phyloP scores from a whole-genome alignment of 495 filamentous ascomycete species.

The Geoglossum glabrum region DNA sequence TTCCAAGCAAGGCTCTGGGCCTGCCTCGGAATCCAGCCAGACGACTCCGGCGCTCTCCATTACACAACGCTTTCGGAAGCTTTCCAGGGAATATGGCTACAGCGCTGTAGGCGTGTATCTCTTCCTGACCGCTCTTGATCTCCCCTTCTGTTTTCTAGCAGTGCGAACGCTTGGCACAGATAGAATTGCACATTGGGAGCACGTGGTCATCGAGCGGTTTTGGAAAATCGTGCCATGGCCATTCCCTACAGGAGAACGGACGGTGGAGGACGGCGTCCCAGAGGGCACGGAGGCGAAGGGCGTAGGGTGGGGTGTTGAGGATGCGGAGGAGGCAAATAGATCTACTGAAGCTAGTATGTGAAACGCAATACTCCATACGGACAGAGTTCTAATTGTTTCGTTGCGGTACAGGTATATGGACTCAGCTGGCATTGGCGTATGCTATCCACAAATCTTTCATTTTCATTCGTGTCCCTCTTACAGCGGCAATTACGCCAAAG shows the following conservation, averaged over 20 bases:
- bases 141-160: constrained; percentile 83
- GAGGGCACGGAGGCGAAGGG: constrained; percentile 18
- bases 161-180: constrained; percentile 72
- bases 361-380: background rate
- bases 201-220: constrained; percentile 21
- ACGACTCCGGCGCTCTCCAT: constrained; percentile 26
- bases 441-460: constrained; percentile 97
- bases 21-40: background rate
- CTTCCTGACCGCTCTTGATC: constrained; percentile 62
- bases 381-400: background rate
- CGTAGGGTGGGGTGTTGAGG: constrained; percentile 31
- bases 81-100: constrained; percentile 93
- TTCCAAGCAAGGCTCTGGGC: background rate
- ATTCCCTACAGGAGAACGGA: constrained; percentile 11
- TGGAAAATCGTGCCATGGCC: constrained; percentile 28
- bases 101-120: constrained; percentile 83
- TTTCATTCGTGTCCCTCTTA: constrained; percentile 76
- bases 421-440: constrained; percentile 83
- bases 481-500: constrained; percentile 76
- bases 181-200: constrained; percentile 46
- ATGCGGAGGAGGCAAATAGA: constrained; percentile 26
- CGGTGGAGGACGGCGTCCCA: constrained; percentile 21
- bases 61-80: constrained; percentile 49
- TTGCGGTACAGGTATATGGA: constrained; percentile 42
- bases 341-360: constrained; percentile 29